A percentile compares a stretch with the other conserved stretches of the same genome.
phyloP scores from a whole-genome alignment of 2,329 filamentous ascomycete species.

The Emmonsiellopsis sp. region DNA sequence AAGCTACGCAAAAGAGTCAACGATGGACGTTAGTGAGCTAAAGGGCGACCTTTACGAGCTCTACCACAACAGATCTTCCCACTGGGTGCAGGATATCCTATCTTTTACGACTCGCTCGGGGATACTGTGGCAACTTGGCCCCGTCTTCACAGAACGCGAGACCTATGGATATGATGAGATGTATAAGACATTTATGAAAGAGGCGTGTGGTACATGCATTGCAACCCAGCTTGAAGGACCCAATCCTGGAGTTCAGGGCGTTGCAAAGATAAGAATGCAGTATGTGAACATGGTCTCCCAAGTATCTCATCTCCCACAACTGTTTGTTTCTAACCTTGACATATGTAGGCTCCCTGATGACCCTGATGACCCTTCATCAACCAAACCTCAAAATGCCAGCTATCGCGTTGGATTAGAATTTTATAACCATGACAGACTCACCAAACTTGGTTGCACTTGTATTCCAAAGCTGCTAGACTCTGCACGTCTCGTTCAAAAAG shows the following conservation, averaged over 20 bases:
- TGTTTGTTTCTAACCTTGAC: background rate
- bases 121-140: slow-evolving; percentile 3
- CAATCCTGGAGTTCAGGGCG: slow-evolving; percentile 6
- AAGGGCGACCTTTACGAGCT: slow-evolving; percentile 1
- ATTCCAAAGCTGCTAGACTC: slow-evolving; percentile 7
- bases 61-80: background rate
- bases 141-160: slow-evolving; percentile 4
- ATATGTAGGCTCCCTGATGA: slow-evolving; percentile 3
- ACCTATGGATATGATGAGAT: background rate
- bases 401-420: background rate
- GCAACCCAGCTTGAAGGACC: slow-evolving; percentile 10
- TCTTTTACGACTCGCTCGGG: background rate
- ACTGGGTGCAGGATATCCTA: slow-evolving; percentile 1
- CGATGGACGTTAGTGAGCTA: background rate
- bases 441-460: slow-evolving; percentile 6
- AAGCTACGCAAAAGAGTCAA: background rate
- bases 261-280: slow-evolving; percentile 12
- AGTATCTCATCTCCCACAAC: background rate
- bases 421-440: background rate
- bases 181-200: slow-evolving; percentile 2
- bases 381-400: background rate
- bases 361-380: background rate
- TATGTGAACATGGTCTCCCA: background rate
- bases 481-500: slow-evolving; percentile 1
- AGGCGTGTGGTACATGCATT: slow-evolving; percentile 7